Base-by-base conservation (phyloP, 345 rosid species). In the Eucalyptus curtisii region DNA sequence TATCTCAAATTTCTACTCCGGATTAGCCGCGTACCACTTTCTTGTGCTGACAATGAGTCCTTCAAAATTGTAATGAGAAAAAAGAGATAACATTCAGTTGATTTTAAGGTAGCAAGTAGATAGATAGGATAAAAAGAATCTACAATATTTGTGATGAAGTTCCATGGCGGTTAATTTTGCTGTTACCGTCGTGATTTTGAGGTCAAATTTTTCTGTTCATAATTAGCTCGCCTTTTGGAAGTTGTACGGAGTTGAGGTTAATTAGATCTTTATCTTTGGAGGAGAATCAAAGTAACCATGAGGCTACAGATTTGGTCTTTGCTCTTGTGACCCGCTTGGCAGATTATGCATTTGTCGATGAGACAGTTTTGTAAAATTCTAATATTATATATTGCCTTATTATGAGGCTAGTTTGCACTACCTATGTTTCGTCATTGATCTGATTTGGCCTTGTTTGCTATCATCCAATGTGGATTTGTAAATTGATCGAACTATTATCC, bases 81-180 rank as follows among this genome's bases (percentile, higher is more conserved):
- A 50, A 31, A 31, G 47, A 19, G 3, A 40, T 5, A 31, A 76
- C 24, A 76, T 40, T 76, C 47, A 40, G 47, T 76, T 76, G 47
- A 76, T 76, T 76, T 76, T 24, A 53, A 37, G 47, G 12, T 53
- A 86, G 40, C 49, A 64, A 49, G 47, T 31, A 76, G 52, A 87
- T 86, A 86, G 87, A 33, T 44, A 88, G 66, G 90, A 68, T 87
- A 89, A 89, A 82, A 64, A 37, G 81, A 82, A 87, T 71, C 24
- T 79, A 81, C 47, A 44, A 22, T 53, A 61, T 87, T 88, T 49
- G 81, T 44, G 59, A 37, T 53, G 87, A 86, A 76, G 68, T 82
- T 81, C 90, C 88, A 55, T 89, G 95, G 93, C 88, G 91, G 97
- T 91, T 90, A 93, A 92, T 89, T 94, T 94, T 94, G 88, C 88